A percentile compares a stretch with the other conserved stretches of the same genome.
These are phyloP conservation scores for Centrapalus pauciflorus DNA, from an alignment of 129 eudicot species.

Conservation along the genomic window DNA sequence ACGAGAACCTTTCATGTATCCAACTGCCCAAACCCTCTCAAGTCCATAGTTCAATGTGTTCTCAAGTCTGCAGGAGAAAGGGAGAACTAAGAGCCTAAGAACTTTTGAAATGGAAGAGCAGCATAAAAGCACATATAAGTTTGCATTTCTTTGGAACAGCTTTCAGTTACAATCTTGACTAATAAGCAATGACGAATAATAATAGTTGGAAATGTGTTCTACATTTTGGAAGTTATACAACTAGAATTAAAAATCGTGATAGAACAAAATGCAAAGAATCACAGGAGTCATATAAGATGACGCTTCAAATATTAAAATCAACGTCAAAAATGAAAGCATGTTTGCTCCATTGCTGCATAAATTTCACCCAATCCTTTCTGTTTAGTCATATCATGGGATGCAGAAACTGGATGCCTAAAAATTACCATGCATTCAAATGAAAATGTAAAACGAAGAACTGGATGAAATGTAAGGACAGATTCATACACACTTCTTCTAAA, in stretches of 20 bases:
- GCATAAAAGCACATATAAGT: slow-evolving; percentile 6
- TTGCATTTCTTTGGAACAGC: background rate
- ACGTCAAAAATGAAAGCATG: background rate
- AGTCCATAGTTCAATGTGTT: slow-evolving; percentile 90
- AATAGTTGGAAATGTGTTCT: background rate
- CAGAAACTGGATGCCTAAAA: background rate
- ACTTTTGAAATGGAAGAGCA: background rate
- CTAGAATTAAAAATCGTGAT: slow-evolving; percentile 3
- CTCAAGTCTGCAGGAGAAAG: slow-evolving; percentile 65
- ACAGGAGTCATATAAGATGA: background rate
- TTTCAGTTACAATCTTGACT: background rate
- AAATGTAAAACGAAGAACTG: background rate
- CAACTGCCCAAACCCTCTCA: slow-evolving; percentile 97
- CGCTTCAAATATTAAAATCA: background rate
- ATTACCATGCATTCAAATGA: background rate
- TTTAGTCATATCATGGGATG: background rate
- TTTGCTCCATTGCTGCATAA: background rate
- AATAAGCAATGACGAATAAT: background rate
- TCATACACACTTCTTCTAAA: background rate
- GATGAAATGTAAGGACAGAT: background rate
- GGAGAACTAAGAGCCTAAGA: slow-evolving; percentile 6
- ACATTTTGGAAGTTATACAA: slow-evolving; percentile 5
- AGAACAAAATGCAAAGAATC: background rate
- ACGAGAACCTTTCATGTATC: slow-evolving; percentile 86
- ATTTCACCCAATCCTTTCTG: background rate